Conservation (phyloP, 202 grass and related monocot species). For the Zizania palustris region DNA sequence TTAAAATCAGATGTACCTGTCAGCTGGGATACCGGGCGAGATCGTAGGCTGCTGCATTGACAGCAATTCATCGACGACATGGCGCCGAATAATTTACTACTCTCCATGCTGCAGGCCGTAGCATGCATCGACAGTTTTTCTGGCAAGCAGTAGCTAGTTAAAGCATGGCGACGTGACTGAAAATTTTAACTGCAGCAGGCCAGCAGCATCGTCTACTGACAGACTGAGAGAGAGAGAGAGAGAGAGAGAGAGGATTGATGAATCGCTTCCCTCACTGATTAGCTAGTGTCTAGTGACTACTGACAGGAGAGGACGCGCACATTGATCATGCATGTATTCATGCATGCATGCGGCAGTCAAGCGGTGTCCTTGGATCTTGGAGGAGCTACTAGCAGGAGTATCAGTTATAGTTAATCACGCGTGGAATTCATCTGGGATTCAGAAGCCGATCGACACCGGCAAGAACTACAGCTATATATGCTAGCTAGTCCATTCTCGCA, state of each 20-base stretch:
- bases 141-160: neutral
- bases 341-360: too few species aligned
- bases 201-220: neutral
- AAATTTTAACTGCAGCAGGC: neutral
- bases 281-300: neutral
- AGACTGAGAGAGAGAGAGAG: neutral
- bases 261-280: neutral
- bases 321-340: neutral
- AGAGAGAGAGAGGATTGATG: neutral
- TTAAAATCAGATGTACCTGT: slow-evolving; percentile 11
- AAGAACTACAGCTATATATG: too few species aligned
- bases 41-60: neutral
- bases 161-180: neutral
- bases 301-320: neutral
- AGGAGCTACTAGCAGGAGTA: too few species aligned
- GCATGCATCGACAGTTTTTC: neutral
- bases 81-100: neutral
- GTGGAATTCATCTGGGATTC: neutral
- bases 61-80: neutral
- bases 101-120: neutral
- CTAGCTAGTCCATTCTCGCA: neutral
- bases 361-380: too few species aligned
- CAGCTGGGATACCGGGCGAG: slow-evolving; percentile 5
- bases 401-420: neutral
- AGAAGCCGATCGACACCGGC: neutral